Percentiles rank a stretch among this genome's conserved stretches.
These are phyloP conservation scores for Backusella australiensis DNA, from an alignment of 192 early-diverging fungal genomes.

Conservation along the genomic window DNA sequence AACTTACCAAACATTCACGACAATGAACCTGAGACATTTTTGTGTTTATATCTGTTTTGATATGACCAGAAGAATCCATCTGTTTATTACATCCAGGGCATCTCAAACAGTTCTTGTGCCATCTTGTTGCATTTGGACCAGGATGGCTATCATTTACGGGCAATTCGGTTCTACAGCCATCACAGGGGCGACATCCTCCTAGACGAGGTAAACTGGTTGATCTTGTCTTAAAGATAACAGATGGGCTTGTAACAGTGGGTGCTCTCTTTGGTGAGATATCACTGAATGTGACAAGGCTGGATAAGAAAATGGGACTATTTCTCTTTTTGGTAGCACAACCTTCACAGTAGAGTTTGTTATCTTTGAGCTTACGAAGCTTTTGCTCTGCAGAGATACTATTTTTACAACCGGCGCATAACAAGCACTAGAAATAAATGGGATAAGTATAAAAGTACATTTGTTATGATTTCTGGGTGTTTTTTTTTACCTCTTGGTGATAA, in stretches of 20 bases:
- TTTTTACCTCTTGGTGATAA: conserved; percentile 13
- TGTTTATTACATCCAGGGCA: conserved; percentile 49
- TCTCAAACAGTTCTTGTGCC: conserved; percentile 53
- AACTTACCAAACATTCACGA: conserved; percentile 48
- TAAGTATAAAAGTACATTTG: not conserved
- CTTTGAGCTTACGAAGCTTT: conserved; percentile 42
- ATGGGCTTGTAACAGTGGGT: conserved; percentile 12
- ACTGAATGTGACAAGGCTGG: not conserved
- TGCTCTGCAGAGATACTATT: conserved; percentile 19
- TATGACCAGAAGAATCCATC: conserved; percentile 46
- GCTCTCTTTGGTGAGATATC: not conserved
- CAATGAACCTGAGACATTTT: conserved; percentile 36
- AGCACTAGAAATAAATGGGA: conserved; percentile 10
- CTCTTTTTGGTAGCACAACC: conserved; percentile 18
- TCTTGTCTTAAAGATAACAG: conserved; percentile 29
- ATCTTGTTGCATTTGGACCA: conserved; percentile 47
- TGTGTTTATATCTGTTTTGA: conserved; percentile 28
- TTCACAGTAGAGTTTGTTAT: conserved; percentile 41
- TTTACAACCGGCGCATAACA: conserved; percentile 15
- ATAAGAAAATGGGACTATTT: not conserved
- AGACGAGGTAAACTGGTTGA: conserved; percentile 45
- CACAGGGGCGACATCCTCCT: conserved; percentile 45
- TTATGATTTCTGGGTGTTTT: not conserved
- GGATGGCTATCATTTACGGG: conserved; percentile 46
- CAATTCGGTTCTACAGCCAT: conserved; percentile 43